Base-by-base conservation (phyloP, 1,139 yeast genomes). In the Arxiozyma bovina region DNA sequence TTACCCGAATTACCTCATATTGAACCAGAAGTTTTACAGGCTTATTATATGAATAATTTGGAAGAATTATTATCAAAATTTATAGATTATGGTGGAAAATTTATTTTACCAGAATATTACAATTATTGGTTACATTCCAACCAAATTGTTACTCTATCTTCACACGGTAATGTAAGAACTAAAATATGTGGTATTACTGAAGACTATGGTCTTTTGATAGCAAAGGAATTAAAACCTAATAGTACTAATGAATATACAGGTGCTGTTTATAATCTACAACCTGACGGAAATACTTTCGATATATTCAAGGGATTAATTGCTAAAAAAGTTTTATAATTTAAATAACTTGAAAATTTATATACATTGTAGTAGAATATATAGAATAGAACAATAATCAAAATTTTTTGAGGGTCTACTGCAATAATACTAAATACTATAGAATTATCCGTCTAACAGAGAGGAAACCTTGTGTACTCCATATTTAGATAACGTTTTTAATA, bases 231-330 rank as follows among this genome's bases (percentile, higher is more conserved):
- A 8, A 76, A 75, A 49, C 54, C 60, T 4, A 69, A 69, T 4
- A 60, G 70, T 8, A 65, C 70, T 21, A 76, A 76, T 45, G 65
- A 62, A 21, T 72, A 73, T 17, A 80, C 82, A 3, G 86, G 88
- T 0, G 77, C 74, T 44, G 71, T 68, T 3, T 82, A 78, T 61
- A 86, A 88, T 62, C 73, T 94, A 50, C 98, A 90, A 68, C 99
- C 99, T 0, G 99, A 94, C 68, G 99, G 99, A 0, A 94, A 94
- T 68, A 88, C 97, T 1, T 94, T 94, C 67, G 99, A 94, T 67
- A 91, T 94, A 76, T 86, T 93, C 74, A 86, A 80, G 63, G 98
- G 99, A 0, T 74, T 94, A 59, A 85, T 94, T n/a, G 87, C 89
- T 57, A 82, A 79, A 62, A 85, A 83, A 66, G 66, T 56, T n/a